Evolutionary conservation across 1,284 basidiomycete genomes (phyloP).

Genomic region (Moesziomyces sp.): DNA sequence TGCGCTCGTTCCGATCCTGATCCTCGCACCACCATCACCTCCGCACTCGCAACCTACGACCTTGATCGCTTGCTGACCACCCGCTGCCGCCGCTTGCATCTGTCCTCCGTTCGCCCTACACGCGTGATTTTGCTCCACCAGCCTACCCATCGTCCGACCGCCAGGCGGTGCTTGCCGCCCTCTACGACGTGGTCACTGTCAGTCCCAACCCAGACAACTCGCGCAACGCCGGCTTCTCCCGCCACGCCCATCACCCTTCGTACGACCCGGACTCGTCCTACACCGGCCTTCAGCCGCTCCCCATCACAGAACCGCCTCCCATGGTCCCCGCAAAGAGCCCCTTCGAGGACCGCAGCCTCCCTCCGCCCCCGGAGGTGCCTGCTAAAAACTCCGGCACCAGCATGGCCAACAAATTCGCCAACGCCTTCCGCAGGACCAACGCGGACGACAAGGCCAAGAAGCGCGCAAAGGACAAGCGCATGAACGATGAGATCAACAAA

Average conservation of each 20-base stretch:
- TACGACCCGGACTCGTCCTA: conserved; percentile 40
- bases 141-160: conserved; percentile 22
- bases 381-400: conserved; percentile 20
- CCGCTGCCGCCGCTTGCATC: neutral
- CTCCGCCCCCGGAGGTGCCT: conserved; percentile 36
- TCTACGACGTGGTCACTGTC: conserved; percentile 59
- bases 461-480: conserved; percentile 47
- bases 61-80: neutral
- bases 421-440: conserved; percentile 54
- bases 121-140: conserved; percentile 1
- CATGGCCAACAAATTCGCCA: conserved; percentile 55
- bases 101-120: neutral
- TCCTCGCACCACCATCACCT: neutral
- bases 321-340: conserved; percentile 51
- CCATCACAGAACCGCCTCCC: conserved; percentile 32
- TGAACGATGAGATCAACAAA: conserved; percentile 50
- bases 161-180: conserved; percentile 54
- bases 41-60: neutral
- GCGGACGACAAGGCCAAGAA: conserved; percentile 57
- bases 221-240: conserved; percentile 12
- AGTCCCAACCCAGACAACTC: conserved; percentile 18
- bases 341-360: conserved; percentile 46
- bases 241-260: conserved; percentile 26
- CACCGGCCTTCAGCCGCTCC: conserved; percentile 40
- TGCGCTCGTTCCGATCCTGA: neutral